Evolutionary conservation across 192 early-diverging fungal genomes (phyloP), one percentile per base, ranked within the genome.

Genomic region (Mortierella hygrophila): DNA sequence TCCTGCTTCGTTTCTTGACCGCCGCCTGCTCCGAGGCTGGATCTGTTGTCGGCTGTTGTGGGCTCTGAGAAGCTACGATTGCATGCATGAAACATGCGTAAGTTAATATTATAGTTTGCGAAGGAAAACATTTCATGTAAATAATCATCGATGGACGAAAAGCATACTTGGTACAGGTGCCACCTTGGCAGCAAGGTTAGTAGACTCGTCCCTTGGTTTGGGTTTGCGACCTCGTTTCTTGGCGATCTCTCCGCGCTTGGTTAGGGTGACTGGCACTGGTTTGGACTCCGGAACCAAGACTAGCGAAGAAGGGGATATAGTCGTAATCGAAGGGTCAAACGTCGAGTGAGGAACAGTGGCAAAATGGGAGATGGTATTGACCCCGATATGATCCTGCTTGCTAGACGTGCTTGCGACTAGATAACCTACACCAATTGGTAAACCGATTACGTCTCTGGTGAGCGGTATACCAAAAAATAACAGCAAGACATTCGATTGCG

Each of bases 151-250:
- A 5, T 42, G 1, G 32, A 42, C 26, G 16, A n/a, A 4, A 2
- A 13, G 23, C 11, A 16, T 74, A 35, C 32, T 9, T n/a, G 9
- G 46, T 5, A 32, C 20, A 32, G 9, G 46, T 5, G 32, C 23
- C 16, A 54, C 35, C 8, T 16, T 55, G 1, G 60, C 11, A 0
- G 11, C 29, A 32, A 29, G 26, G 15, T 29, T 10, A 3, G 26
- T 32, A 74, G 29, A 16, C 4, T 47, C 49, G 7, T 29, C 20
- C 13, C 10, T 54, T 37, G 40, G 20, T 46, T 76, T 76, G 37
- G 75, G 75, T 37, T 76, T 76, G 7, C 75, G 75, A 26, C 75
- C 75, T 26, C 75, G 55, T 57, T 63, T 76, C 40, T 63, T 76
- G n/a, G 75, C 54, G n/a, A 47, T 9, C 20, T 32, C n/a, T 32